phyloP scores from a whole-genome alignment of 345 rosid genomes.

The Stellera chamaejasme region DNA sequence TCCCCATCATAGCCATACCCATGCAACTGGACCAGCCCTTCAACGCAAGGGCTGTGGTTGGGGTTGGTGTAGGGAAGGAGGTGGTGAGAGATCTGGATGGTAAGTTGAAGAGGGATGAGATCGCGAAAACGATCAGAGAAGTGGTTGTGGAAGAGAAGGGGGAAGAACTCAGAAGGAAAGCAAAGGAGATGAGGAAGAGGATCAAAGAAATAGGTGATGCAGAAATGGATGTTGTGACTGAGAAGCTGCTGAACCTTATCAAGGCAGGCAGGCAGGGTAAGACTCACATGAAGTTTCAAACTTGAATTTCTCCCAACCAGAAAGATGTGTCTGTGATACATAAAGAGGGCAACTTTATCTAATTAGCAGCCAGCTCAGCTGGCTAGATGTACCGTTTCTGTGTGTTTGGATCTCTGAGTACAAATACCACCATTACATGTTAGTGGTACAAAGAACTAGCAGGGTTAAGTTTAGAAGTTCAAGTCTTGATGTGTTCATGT shows the following conservation, averaged over 20 bases:
- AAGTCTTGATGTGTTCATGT: too few species aligned
- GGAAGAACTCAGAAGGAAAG: slow-evolving; percentile 23
- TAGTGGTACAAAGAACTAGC: too few species aligned
- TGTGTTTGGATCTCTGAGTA: too few species aligned
- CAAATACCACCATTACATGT: too few species aligned
- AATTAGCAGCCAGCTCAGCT: too few species aligned
- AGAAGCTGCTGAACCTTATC: slow-evolving; percentile 10
- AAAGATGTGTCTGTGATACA: too few species aligned
- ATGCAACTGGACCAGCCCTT: slow-evolving; percentile 31
- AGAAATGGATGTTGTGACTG: slow-evolving; percentile 18
- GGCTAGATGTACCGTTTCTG: too few species aligned
- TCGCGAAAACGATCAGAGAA: slow-evolving; percentile 19
- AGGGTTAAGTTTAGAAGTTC: too few species aligned
- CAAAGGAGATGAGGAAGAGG: slow-evolving; percentile 13
- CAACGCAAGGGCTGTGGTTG: slow-evolving; percentile 23
- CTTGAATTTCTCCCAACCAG: too few species aligned
- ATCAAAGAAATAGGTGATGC: slow-evolving; percentile 16
- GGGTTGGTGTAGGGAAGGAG: slow-evolving; percentile 20
- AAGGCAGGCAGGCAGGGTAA: too few species aligned
- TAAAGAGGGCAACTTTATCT: too few species aligned
- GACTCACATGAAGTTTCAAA: too few species aligned
- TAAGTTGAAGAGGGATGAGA: slow-evolving; percentile 11
- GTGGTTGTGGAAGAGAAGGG: slow-evolving; percentile 16
- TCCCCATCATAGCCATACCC: slow-evolving; percentile 33
- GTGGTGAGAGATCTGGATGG: slow-evolving; percentile 20